A percentile compares a stretch with the other conserved stretches of the same genome.
These are phyloP conservation scores for Rhizophagus sp. DNA, from an alignment of 192 early-diverging fungal genomes.

Conservation along the genomic window DNA sequence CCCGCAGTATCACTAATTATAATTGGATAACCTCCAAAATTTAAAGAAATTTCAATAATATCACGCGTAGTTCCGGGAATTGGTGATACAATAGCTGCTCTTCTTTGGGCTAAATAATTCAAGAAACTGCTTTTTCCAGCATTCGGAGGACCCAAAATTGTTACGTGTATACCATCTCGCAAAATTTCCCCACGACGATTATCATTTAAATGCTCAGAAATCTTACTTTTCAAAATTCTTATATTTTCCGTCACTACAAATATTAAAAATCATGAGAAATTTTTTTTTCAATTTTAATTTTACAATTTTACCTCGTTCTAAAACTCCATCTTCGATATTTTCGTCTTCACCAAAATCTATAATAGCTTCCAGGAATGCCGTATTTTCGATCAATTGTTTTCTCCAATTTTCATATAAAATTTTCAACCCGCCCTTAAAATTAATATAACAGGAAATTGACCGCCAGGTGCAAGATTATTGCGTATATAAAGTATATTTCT, in stretches of 20 bases:
- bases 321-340: constrained; percentile 71
- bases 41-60: constrained; percentile 69
- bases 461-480: neutral
- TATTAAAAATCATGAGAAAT: constrained; percentile 16
- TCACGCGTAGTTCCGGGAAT: constrained; percentile 78
- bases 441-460: neutral
- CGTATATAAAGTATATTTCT: neutral
- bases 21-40: constrained; percentile 76
- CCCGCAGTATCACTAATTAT: constrained; percentile 76
- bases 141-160: constrained; percentile 77
- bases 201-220: constrained; percentile 58
- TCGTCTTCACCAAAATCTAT: constrained; percentile 86
- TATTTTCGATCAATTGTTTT: constrained; percentile 51
- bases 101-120: constrained; percentile 66
- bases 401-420: constrained; percentile 68
- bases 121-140: constrained; percentile 77
- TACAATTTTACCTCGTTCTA: constrained; percentile 45
- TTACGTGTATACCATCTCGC: constrained; percentile 66
- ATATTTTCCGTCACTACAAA: constrained; percentile 1
- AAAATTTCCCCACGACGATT: constrained; percentile 71
- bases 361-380: constrained; percentile 67
- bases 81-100: constrained; percentile 75
- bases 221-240: constrained; percentile 29
- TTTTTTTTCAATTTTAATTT: neutral
- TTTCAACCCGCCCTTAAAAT: constrained; percentile 56